Percentiles rank a stretch among this genome's conserved stretches.
Evolutionary conservation across 805 yeast species (phyloP).

Genomic region (Vanderwaltozyma tropicalis): DNA sequence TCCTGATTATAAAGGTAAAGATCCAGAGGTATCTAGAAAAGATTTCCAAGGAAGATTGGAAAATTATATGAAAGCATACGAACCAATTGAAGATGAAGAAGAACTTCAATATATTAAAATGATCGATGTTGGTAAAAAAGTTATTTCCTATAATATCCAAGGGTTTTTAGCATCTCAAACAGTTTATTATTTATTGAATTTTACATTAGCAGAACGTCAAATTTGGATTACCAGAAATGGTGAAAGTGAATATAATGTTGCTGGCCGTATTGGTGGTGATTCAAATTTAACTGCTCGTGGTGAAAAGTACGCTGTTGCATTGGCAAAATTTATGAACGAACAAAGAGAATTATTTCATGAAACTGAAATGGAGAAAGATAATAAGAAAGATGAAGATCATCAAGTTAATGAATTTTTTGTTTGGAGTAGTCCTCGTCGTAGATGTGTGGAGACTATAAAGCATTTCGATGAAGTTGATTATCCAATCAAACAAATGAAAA

Average conservation of each 20-base stretch:
- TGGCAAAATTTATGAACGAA: constrained; percentile 61
- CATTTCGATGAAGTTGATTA: constrained; percentile 64
- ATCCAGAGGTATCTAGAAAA: constrained; percentile 61
- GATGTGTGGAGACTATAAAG: constrained; percentile 71
- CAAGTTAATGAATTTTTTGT: constrained; percentile 65
- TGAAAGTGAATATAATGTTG: constrained; percentile 74
- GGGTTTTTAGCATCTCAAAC: constrained; percentile 88
- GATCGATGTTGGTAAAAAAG: constrained; percentile 93
- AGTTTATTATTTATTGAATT: constrained; percentile 77
- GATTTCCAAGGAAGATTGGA: constrained; percentile 75
- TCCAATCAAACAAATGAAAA: constrained; percentile 78
- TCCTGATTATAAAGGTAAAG: constrained; percentile 85
- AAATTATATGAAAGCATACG: constrained; percentile 83
- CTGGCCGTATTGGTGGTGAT: constrained; percentile 89
- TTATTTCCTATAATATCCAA: constrained; percentile 82
- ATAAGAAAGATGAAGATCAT: constrained; percentile 25
- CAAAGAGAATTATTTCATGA: constrained; percentile 62
- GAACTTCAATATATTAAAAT: constrained; percentile 78
- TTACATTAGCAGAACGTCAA: constrained; percentile 80
- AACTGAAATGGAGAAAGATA: constrained; percentile 35
- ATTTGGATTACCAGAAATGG: constrained; percentile 96
- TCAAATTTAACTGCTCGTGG: constrained; percentile 76
- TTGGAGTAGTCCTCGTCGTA: constrained; percentile 80
- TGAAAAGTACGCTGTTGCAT: constrained; percentile 55
- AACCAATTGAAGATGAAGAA: constrained; percentile 76